Percentiles rank a stretch among this genome's conserved stretches.
phyloP scores from a whole-genome alignment of 2,329 filamentous ascomycete genomes.

The Canariomyces notabilis region DNA sequence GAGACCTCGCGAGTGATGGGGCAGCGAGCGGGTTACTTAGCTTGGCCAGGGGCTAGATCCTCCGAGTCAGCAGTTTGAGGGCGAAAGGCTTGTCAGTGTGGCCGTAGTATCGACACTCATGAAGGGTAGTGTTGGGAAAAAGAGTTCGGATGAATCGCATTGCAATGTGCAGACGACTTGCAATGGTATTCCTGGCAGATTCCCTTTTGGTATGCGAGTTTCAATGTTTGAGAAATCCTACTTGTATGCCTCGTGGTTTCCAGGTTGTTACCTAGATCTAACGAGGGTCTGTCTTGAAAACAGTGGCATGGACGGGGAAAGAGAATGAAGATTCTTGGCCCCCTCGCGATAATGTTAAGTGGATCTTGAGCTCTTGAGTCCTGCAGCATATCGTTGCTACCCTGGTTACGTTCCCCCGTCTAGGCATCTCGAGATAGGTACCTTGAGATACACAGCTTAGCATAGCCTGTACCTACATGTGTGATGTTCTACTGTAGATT shows the following conservation, averaged over 20 bases:
- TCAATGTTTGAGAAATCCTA: background rate
- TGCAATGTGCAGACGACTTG: too few species aligned
- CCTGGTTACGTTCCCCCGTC: too few species aligned
- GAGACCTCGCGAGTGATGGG: conserved; percentile 32
- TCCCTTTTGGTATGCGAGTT: background rate
- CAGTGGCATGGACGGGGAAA: too few species aligned
- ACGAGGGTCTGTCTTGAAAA: too few species aligned
- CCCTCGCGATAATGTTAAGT: too few species aligned
- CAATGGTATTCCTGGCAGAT: background rate
- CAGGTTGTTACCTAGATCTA: background rate
- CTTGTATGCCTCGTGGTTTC: background rate
- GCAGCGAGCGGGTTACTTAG: conserved; percentile 49
- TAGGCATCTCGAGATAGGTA: too few species aligned
- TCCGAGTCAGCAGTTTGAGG: conserved; percentile 6
- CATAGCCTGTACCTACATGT: background rate
- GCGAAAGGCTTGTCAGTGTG: background rate
- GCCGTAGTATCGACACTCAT: too few species aligned
- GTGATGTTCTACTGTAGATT: too few species aligned
- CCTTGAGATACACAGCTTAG: background rate
- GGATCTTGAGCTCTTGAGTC: too few species aligned
- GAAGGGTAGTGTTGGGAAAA: too few species aligned
- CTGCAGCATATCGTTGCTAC: background rate
- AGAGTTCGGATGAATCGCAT: too few species aligned
- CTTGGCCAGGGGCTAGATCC: conserved; percentile 30
- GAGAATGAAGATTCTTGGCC: too few species aligned